phyloP scores from a whole-genome alignment of 108 stramenopile species.

The Thalassiosira profunda region DNA sequence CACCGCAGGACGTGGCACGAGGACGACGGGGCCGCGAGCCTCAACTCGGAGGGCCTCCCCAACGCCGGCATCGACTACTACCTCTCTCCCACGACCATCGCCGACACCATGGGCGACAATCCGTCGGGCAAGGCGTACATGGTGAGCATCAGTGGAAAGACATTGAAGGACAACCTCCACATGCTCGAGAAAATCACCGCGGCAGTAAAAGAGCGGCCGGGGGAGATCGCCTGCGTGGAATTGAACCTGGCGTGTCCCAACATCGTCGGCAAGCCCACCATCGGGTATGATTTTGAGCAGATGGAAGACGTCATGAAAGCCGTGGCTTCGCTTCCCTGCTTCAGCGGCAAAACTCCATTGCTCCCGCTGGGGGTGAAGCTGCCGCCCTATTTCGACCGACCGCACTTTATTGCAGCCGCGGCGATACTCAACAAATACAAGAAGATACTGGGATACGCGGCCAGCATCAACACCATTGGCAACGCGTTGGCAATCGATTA shows the following conservation, averaged over 20 bases:
- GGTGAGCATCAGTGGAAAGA: slow-evolving; percentile 88
- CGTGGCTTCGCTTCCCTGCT: slow-evolving; percentile 50
- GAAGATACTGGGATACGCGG: slow-evolving; percentile 66
- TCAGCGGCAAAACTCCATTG: slow-evolving; percentile 7
- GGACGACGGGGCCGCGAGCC: slow-evolving; percentile 46
- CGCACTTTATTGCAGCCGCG: slow-evolving; percentile 83
- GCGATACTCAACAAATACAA: slow-evolving; percentile 80
- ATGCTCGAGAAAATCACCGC: slow-evolving; percentile 78
- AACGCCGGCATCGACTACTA: slow-evolving; percentile 95
- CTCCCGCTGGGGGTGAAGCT: slow-evolving; percentile 86
- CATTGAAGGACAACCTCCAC: slow-evolving; percentile 80
- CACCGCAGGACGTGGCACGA: slow-evolving; percentile 53
- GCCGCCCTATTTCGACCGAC: slow-evolving; percentile 93
- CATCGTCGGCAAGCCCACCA: slow-evolving; percentile 94
- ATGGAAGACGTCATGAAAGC: slow-evolving; percentile 75
- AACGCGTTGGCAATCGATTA: slow-evolving; percentile 84
- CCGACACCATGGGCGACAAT: slow-evolving; percentile 56
- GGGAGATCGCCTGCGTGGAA: slow-evolving; percentile 75
- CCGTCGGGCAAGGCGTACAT: slow-evolving; percentile 85
- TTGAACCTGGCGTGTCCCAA: slow-evolving; percentile 95
- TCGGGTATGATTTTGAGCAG: slow-evolving; percentile 94
- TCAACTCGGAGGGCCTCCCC: slow-evolving; percentile 94
- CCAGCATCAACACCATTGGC: slow-evolving; percentile 90
- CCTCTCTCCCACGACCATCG: slow-evolving; percentile 68
- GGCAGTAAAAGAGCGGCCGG: slow-evolving; percentile 18